Percentiles rank a stretch among this genome's conserved stretches.
phyloP scores from a whole-genome alignment of 1,284 basidiomycete genomes.

The Naganishia liquefaciens region DNA sequence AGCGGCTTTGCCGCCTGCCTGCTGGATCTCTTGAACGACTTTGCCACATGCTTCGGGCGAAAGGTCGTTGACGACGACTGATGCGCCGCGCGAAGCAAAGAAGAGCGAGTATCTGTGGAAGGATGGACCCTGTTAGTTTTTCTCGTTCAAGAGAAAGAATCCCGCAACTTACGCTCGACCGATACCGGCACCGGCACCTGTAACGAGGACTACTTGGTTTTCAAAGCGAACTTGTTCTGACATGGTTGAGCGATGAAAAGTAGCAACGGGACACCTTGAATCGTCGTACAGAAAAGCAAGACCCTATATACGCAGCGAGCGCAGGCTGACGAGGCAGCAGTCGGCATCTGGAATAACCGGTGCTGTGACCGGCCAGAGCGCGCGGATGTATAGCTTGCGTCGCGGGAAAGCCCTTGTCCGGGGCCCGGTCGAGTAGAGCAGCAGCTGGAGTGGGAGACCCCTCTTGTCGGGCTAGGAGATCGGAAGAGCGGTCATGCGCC shows the following conservation, averaged over 20 bases:
- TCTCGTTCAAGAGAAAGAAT: background rate
- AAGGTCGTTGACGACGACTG: conserved; percentile 95
- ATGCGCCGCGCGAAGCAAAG: conserved; percentile 87
- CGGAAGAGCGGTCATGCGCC: too few relatives aligned
- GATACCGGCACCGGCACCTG: conserved; percentile 92
- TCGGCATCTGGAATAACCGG: background rate
- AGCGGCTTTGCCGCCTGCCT: conserved; percentile 81
- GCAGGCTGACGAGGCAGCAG: too few relatives aligned
- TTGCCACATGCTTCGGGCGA: conserved; percentile 84
- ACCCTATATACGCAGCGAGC: too few relatives aligned
- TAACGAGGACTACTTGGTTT: conserved; percentile 89
- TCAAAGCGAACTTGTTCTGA: conserved; percentile 67
- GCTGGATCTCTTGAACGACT: conserved; percentile 85
- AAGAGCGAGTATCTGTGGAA: conserved; percentile 76
- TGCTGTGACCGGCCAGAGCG: background rate
- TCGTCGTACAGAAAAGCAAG: too few relatives aligned
- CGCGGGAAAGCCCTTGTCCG: too few relatives aligned
- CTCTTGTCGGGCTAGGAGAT: too few relatives aligned
- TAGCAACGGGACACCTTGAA: too few relatives aligned
- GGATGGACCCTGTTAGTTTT: background rate
- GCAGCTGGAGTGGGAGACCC: too few relatives aligned
- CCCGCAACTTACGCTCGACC: conserved; percentile 72
- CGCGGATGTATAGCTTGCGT: too few relatives aligned
- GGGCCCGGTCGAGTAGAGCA: too few relatives aligned
- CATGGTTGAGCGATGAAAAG: conserved; percentile 22